Percentiles rank a stretch among this genome's conserved stretches.
Conservation (phyloP, 139 green algal species). For the Chlorella vulgaris region DNA sequence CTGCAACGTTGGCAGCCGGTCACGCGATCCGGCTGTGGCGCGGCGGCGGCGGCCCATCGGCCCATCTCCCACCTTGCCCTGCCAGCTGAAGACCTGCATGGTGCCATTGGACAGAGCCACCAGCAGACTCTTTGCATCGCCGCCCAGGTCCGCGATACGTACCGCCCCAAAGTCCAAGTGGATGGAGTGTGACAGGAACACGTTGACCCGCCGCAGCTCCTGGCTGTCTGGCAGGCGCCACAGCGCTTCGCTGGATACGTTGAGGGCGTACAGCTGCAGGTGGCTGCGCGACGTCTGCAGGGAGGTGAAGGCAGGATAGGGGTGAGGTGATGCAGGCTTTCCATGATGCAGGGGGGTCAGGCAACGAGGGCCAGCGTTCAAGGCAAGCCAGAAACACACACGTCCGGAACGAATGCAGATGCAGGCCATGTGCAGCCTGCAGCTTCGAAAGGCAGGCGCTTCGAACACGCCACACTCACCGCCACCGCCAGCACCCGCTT, state of each 20-base stretch:
- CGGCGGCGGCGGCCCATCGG: too few relatives aligned
- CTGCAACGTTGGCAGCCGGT: too few relatives aligned
- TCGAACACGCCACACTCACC: conserved; percentile 57
- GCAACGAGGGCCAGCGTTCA: too few relatives aligned
- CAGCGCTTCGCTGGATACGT: conserved; percentile 58
- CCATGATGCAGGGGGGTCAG: neutral
- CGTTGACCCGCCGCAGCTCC: conserved; percentile 34
- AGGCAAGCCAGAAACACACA: too few relatives aligned
- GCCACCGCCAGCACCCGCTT: conserved; percentile 64
- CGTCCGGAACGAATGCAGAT: too few relatives aligned
- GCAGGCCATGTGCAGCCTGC: neutral
- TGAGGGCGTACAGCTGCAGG: conserved; percentile 71
- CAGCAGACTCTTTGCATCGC: conserved; percentile 48
- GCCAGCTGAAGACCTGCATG: conserved; percentile 65
- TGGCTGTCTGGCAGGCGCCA: conserved; percentile 35
- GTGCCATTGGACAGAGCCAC: conserved; percentile 64
- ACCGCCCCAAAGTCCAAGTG: conserved; percentile 20
- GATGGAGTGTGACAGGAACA: conserved; percentile 65
- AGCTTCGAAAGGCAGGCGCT: neutral
- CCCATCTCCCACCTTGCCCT: conserved; percentile 66
- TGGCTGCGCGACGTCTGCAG: conserved; percentile 66
- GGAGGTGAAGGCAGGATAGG: neutral
- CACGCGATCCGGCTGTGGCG: too few relatives aligned
- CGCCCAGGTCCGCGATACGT: conserved; percentile 37
- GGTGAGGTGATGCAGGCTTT: neutral